Percentiles rank a stretch among this genome's conserved stretches.
phyloP scores from a whole-genome alignment of 2,329 filamentous ascomycete genomes.

The Alternaria ethzedia region DNA sequence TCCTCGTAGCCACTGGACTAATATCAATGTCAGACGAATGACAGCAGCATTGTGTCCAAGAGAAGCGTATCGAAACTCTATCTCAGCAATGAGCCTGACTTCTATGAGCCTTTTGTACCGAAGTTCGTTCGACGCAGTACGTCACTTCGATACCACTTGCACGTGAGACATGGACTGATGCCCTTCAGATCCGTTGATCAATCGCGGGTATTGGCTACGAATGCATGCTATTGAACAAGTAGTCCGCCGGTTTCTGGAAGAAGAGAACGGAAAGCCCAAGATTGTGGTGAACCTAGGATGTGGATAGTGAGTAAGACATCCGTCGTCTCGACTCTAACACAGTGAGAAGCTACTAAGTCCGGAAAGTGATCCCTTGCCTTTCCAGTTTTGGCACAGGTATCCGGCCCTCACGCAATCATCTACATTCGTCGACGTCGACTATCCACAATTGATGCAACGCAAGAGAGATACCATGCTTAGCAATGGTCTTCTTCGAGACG shows the following conservation, averaged over 20 bases:
- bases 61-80: slow-evolving; percentile 91
- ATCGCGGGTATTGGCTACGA: slow-evolving; percentile 85
- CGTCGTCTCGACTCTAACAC: neutral
- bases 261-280: slow-evolving; percentile 64
- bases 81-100: slow-evolving; percentile 76
- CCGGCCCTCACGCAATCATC: slow-evolving; percentile 62
- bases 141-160: neutral
- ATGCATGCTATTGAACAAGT: slow-evolving; percentile 81
- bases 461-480: slow-evolving; percentile 73
- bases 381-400: slow-evolving; percentile 77
- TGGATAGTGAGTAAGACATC: slow-evolving; percentile 74
- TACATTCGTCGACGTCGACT: slow-evolving; percentile 85
- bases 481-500: slow-evolving; percentile 54
- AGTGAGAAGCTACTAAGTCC: slow-evolving; percentile 23
- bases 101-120: slow-evolving; percentile 85
- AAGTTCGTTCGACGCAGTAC: slow-evolving; percentile 75
- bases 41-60: slow-evolving; percentile 90
- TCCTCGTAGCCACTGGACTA: slow-evolving; percentile 3
- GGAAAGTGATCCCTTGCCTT: slow-evolving; percentile 81
- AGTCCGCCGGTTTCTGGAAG: slow-evolving; percentile 74
- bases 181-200: slow-evolving; percentile 74
- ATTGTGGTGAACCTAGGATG: slow-evolving; percentile 85
- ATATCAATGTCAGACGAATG: slow-evolving; percentile 71
- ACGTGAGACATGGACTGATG: slow-evolving; percentile 1
- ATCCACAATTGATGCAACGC: slow-evolving; percentile 76